phyloP scores from a whole-genome alignment of 495 filamentous ascomycete genomes.

The Podospora appendiculata region DNA sequence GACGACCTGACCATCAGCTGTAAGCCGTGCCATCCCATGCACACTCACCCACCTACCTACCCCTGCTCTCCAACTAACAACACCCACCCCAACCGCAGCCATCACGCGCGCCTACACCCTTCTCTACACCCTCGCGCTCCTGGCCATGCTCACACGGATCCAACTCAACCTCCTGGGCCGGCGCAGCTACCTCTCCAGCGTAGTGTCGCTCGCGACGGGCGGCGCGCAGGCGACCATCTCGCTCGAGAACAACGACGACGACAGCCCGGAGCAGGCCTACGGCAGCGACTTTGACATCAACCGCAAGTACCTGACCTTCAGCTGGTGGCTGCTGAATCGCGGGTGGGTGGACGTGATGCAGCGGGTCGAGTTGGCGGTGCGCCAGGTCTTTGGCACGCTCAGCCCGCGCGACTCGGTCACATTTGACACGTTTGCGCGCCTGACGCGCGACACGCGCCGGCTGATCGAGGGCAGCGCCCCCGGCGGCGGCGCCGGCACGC shows the following conservation, averaged over 20 bases:
- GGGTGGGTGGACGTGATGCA: constrained; percentile 78
- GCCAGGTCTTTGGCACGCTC: constrained; percentile 74
- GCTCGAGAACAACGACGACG: constrained; percentile 85
- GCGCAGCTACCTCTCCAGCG: constrained; percentile 88
- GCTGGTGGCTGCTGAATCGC: constrained; percentile 93
- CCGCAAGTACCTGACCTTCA: constrained; percentile 86
- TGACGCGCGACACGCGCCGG: constrained; percentile 70
- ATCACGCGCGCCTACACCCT: constrained; percentile 87
- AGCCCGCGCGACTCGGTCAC: constrained; percentile 85
- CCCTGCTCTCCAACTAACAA: too few species aligned
- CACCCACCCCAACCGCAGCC: constrained; percentile 39
- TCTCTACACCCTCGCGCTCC: constrained; percentile 80
- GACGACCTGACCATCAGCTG: constrained; percentile 95
- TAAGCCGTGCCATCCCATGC: constrained; percentile 31
- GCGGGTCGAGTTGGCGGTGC: constrained; percentile 71
- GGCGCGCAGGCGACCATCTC: constrained; percentile 58
- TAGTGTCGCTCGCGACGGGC: constrained; percentile 75
- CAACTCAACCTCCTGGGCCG: constrained; percentile 96
- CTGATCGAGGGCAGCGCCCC: constrained; percentile 74
- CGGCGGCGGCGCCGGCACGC: constrained; percentile 50
- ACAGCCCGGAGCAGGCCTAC: constrained; percentile 66
- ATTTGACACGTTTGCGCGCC: constrained; percentile 64
- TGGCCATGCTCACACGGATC: constrained; percentile 87
- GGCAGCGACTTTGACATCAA: constrained; percentile 93
- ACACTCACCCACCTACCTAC: too few species aligned